These are phyloP conservation scores for Ampelocalamus luodianensis DNA, from an alignment of 176 grass and related monocot species.

Conservation along the genomic window DNA sequence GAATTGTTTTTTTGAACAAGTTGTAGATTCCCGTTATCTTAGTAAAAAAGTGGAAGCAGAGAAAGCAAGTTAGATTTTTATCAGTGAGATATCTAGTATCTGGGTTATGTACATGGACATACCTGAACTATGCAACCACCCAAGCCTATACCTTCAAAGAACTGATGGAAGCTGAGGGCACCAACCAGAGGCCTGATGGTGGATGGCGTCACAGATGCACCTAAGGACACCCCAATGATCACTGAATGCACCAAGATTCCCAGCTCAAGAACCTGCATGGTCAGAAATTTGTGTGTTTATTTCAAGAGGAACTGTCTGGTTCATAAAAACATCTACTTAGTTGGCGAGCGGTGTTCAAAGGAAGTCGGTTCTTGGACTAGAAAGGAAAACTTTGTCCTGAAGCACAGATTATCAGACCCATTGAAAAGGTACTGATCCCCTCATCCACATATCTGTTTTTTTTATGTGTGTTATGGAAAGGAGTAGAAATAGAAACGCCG, in stretches of 20 bases:
- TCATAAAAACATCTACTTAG: neutral
- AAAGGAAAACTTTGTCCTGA: conserved; percentile 22
- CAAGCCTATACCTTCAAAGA: conserved; percentile 97
- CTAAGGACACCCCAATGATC: conserved; percentile 93
- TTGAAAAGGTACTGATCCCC: conserved; percentile 34
- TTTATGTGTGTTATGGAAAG: neutral
- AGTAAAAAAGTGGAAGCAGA: conserved; percentile 1
- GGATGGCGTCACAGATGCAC: conserved; percentile 68
- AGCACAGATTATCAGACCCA: neutral
- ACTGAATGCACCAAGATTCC: conserved; percentile 94
- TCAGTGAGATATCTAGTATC: conserved; percentile 16
- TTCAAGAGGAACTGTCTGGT: neutral
- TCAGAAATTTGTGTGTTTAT: conserved; percentile 32
- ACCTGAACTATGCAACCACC: conserved; percentile 97
- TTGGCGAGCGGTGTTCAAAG: neutral
- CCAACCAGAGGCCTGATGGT: conserved; percentile 90
- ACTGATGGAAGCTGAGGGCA: conserved; percentile 97
- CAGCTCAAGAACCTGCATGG: conserved; percentile 81
- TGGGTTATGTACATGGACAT: conserved; percentile 1
- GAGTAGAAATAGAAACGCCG: neutral
- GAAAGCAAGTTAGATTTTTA: conserved; percentile 19
- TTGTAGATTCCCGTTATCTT: conserved; percentile 1
- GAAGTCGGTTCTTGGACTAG: conserved; percentile 15
- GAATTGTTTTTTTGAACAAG: neutral
- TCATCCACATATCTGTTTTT: neutral